Evolutionary conservation across 2,329 filamentous ascomycete species (phyloP), one percentile per base, ranked within the genome.

Genomic region (Penicillium sp.): DNA sequence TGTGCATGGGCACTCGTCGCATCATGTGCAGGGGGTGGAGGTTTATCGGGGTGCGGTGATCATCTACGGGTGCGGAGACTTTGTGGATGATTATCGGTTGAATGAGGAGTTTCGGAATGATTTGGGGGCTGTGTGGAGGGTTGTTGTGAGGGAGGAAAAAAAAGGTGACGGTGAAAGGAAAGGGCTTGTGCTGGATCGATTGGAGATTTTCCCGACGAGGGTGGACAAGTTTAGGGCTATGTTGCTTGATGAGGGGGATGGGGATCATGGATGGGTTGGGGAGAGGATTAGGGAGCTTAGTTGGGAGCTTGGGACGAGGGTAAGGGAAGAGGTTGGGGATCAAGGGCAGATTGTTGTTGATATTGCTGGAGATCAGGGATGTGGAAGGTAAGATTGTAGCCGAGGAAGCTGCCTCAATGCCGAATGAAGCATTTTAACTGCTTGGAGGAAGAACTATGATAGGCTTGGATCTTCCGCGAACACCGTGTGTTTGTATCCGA

Each of bases 81-180:
- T 78, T 62, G 72, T 79, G n/a, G 75, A 79, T 64, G 76, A 78
- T 64, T 78, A 78, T 69, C 72, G 70, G 3, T 15, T 77, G n/a
- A 64, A 70, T 55, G 54, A 51, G 25, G 63, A 68, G 41, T 78
- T 60, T 64, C 63, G 75, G 54, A 79, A 78, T 69, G 76, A 78
- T 67, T 59, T 78, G 12, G 73, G 76, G 15, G 76, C 73, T 20
- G 59, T 77, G 15, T 79, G 76, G 75, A 73, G 70, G 52, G 73
- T 79, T 55, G 51, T 60, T 52, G 71, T 78, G 2, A 54, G 28
- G 2, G 28, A 54, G 22, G 65, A 66, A 43, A 58, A 28, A 2
- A 22, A 49, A 11, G 57, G 60, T 15, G 50, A 51, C 8, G 55
- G 59, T 15, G 51, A 47, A n/a, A 48, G 15, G 22, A 34, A 17